These are phyloP conservation scores for Naganishia friedmannii DNA, from an alignment of 768 basidiomycete species.

Conservation along the genomic window DNA sequence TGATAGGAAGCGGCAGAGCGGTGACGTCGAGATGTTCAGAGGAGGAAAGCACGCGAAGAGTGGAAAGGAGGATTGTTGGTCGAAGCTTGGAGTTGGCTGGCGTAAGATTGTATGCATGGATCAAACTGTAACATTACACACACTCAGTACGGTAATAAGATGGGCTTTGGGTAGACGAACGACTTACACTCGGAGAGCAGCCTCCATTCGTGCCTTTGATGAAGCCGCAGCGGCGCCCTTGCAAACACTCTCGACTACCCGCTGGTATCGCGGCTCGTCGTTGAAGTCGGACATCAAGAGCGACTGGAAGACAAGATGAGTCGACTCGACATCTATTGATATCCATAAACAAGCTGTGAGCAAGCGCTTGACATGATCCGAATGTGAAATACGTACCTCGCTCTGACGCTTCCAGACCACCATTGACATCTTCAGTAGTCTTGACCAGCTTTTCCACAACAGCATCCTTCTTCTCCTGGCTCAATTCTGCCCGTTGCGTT, in stretches of 20 bases:
- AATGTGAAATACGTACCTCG: slow-evolving; percentile 38
- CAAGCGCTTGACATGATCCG: background rate
- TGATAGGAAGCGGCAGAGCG: slow-evolving; percentile 39
- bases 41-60: slow-evolving; percentile 42
- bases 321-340: slow-evolving; percentile 45
- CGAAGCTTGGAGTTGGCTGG: slow-evolving; percentile 44
- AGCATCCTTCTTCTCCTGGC: slow-evolving; percentile 38
- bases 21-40: slow-evolving; percentile 38
- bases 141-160: background rate
- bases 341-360: slow-evolving; percentile 9
- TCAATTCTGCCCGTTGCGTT: slow-evolving; percentile 35
- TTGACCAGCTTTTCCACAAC: slow-evolving; percentile 42
- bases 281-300: slow-evolving; percentile 30
- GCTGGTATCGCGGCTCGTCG: slow-evolving; percentile 6
- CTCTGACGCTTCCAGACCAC: slow-evolving; percentile 45
- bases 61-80: slow-evolving; percentile 41
- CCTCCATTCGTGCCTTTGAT: slow-evolving; percentile 33
- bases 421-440: slow-evolving; percentile 40
- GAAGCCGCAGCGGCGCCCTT: slow-evolving; percentile 15
- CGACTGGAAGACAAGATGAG: slow-evolving; percentile 41
- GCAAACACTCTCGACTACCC: slow-evolving; percentile 11
- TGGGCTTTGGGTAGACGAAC: background rate
- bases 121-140: slow-evolving; percentile 37
- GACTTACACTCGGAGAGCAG: slow-evolving; percentile 46
- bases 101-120: slow-evolving; percentile 50